Conservation (phyloP, 2,329 filamentous ascomycete genomes). For the Balansia obtecta region DNA sequence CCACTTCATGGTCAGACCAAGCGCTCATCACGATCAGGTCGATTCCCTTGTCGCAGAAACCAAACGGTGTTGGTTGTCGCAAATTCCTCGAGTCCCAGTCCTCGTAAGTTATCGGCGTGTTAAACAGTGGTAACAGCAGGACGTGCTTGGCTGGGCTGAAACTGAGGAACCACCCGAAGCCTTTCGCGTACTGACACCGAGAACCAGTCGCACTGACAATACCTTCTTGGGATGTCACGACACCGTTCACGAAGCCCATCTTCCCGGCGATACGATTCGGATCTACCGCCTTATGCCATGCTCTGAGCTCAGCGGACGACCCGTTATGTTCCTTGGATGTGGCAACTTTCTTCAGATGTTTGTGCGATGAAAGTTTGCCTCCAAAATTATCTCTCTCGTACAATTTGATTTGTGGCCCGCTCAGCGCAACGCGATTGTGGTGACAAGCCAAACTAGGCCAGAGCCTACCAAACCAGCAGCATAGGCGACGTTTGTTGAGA, state of each 20-base stretch:
- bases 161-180: constrained; percentile 41
- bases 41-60: constrained; percentile 49
- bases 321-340: constrained; percentile 37
- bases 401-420: constrained; percentile 35
- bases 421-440: constrained; percentile 26
- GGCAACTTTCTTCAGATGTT: constrained; percentile 46
- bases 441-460: constrained; percentile 25
- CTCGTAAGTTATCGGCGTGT: constrained; percentile 36
- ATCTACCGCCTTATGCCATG: constrained; percentile 37
- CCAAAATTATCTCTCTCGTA: constrained; percentile 51
- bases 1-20: constrained; percentile 46
- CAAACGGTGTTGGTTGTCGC: constrained; percentile 43
- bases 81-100: constrained; percentile 44
- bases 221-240: constrained; percentile 36
- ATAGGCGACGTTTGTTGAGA: constrained; percentile 12
- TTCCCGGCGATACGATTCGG: constrained; percentile 37
- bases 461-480: constrained; percentile 26
- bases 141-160: constrained; percentile 37
- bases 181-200: constrained; percentile 43
- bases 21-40: constrained; percentile 55
- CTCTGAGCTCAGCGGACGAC: constrained; percentile 32
- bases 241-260: constrained; percentile 38
- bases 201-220: constrained; percentile 51
- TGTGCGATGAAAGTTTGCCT: constrained; percentile 50
- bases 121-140: constrained; percentile 50